Conservation (phyloP, 805 yeast species). For the Osmozyma mogii region DNA sequence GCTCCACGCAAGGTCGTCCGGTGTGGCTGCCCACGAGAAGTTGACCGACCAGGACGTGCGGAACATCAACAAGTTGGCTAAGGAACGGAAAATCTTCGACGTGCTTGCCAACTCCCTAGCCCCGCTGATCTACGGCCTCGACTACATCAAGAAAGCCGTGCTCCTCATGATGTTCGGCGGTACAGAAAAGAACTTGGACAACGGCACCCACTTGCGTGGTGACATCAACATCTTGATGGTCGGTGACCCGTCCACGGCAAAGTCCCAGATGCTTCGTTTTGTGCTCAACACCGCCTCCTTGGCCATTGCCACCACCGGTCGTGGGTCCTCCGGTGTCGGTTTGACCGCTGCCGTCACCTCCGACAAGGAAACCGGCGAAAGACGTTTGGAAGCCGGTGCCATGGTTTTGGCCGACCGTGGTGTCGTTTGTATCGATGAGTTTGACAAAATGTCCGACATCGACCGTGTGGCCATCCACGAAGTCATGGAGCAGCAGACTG, state of each 20-base stretch:
- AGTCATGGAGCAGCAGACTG: constrained; percentile 99
- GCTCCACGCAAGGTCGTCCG: constrained; percentile 79
- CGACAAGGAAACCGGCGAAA: constrained; percentile 94
- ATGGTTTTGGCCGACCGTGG: constrained; percentile 98
- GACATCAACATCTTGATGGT: constrained; percentile 94
- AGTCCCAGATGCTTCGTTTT: constrained; percentile 89
- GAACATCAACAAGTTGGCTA: constrained; percentile 73
- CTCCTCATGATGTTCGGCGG: constrained; percentile 89
- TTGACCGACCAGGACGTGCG: constrained; percentile 79
- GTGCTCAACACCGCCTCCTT: constrained; percentile 91
- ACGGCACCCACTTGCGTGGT: constrained; percentile 96
- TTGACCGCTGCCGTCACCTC: constrained; percentile 96
- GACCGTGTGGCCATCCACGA: constrained; percentile 98
- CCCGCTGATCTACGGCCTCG: constrained; percentile 93
- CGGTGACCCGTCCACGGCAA: constrained; percentile 98
- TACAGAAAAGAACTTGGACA: constrained; percentile 83
- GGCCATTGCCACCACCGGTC: constrained; percentile 97
- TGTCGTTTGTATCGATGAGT: constrained; percentile 96
- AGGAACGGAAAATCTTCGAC: constrained; percentile 65
- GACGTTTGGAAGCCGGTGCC: constrained; percentile 97
- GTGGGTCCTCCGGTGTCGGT: constrained; percentile 99
- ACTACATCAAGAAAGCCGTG: constrained; percentile 84
- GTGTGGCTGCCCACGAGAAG: constrained; percentile 61
- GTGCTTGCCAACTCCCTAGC: constrained; percentile 81
- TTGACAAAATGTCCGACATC: constrained; percentile 94